Conservation (phyloP, 805 yeast species). For the Yamadazyma insecticola region DNA sequence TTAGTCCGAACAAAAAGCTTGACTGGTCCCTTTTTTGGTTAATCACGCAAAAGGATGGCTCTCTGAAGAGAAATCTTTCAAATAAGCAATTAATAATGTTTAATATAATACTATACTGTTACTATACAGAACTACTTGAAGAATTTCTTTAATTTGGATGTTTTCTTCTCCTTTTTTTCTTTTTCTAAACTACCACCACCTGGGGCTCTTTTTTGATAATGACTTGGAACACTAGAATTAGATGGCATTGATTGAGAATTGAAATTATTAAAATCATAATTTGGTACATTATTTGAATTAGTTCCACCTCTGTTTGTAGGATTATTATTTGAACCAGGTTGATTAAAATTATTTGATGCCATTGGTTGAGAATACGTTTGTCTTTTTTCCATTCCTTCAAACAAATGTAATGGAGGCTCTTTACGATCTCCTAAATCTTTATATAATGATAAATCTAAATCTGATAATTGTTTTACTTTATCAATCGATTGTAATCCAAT, state of each 20-base stretch:
- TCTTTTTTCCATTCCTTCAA: constrained; percentile 24
- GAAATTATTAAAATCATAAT: constrained; percentile 11
- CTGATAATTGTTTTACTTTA: constrained; percentile 31
- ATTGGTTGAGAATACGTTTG: constrained; percentile 6
- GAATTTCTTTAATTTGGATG: constrained; percentile 43
- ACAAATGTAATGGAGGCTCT: constrained; percentile 41
- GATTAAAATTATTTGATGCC: background rate
- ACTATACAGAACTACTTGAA: constrained; percentile 22
- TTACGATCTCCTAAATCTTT: constrained; percentile 22
- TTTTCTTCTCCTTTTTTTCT: constrained; percentile 34
- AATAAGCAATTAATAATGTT: too few relatives aligned
- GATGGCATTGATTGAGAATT: constrained; percentile 9
- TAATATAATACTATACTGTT: too few relatives aligned
- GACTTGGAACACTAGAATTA: constrained; percentile 15
- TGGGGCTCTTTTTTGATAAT: constrained; percentile 18
- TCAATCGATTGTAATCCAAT: constrained; percentile 41
- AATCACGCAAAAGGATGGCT: too few relatives aligned
- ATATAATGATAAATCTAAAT: constrained; percentile 36
- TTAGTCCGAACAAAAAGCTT: too few relatives aligned
- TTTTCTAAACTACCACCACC: background rate
- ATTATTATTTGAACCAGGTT: background rate
- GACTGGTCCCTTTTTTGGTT: too few relatives aligned
- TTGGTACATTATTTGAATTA: constrained; percentile 5
- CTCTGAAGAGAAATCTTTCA: too few relatives aligned
- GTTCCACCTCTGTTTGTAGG: constrained; percentile 1